Conservation (phyloP, 176 grass and related monocot genomes). For the Chrysopogon serrulatus region DNA sequence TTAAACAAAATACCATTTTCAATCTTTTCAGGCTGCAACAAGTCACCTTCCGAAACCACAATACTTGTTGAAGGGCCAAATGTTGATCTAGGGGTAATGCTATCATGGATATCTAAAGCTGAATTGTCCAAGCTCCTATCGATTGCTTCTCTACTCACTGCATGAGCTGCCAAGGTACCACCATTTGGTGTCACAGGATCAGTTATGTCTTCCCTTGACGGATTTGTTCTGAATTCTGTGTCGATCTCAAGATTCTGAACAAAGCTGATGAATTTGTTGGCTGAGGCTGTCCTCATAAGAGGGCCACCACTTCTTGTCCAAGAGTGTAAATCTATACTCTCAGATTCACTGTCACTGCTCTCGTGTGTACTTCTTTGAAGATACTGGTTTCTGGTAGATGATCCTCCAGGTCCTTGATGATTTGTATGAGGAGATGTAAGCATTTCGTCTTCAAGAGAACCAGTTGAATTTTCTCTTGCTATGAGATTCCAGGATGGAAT, state of each 20-base stretch:
- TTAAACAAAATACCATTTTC: conserved; percentile 95
- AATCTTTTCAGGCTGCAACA: conserved; percentile 84
- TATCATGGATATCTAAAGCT: conserved; percentile 35
- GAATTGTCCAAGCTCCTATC: conserved; percentile 55
- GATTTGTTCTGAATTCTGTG: conserved; percentile 43
- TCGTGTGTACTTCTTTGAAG: conserved; percentile 47
- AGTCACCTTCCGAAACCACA: conserved; percentile 84
- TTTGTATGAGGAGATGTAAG: conserved; percentile 33
- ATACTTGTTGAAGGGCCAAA: conserved; percentile 51
- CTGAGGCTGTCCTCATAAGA: conserved; percentile 91
- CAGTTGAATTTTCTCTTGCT: conserved; percentile 94
- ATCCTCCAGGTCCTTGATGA: conserved; percentile 44
- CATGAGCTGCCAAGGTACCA: conserved; percentile 35
- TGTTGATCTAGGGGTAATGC: conserved; percentile 16
- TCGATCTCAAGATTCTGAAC: conserved; percentile 91
- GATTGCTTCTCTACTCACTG: conserved; percentile 28
- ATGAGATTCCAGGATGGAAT: conserved; percentile 98
- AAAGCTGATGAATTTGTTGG: conserved; percentile 80
- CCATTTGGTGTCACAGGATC: conserved; percentile 27
- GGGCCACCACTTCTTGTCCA: conserved; percentile 92
- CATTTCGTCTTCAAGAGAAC: conserved; percentile 79
- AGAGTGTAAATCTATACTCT: conserved; percentile 75
- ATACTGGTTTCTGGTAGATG: conserved; percentile 35
- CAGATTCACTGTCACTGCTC: conserved; percentile 90
- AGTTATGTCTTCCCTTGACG: conserved; percentile 34